phyloP scores from a whole-genome alignment of 495 filamentous ascomycete genomes.

The Aspergillus nanangensis region DNA sequence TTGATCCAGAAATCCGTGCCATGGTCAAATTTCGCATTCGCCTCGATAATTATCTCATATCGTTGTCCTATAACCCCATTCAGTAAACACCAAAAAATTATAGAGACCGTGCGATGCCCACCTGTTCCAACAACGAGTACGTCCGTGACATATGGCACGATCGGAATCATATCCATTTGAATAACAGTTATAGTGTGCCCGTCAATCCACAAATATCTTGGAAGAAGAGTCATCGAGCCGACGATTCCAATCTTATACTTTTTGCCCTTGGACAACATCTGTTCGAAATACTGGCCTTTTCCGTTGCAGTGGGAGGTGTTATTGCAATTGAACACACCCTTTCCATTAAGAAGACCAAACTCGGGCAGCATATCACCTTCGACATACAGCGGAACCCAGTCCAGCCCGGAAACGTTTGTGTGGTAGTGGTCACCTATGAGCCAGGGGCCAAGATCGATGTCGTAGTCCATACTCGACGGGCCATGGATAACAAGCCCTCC shows the following conservation, averaged over 20 bases:
- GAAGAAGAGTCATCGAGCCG: neutral
- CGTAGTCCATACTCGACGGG: neutral
- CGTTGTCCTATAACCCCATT: neutral
- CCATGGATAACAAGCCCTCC: neutral
- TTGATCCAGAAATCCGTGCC: neutral
- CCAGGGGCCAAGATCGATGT: neutral
- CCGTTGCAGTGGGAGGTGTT: neutral
- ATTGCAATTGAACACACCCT: neutral
- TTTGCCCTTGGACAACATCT: neutral
- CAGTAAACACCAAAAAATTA: too few relatives aligned
- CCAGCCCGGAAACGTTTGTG: neutral
- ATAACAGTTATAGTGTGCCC: neutral
- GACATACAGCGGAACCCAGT: neutral
- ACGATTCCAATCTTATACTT: neutral
- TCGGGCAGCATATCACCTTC: neutral
- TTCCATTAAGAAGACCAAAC: neutral
- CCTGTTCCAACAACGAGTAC: neutral
- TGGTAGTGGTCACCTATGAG: neutral
- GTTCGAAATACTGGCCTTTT: neutral
- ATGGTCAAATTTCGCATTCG: neutral
- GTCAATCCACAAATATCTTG: neutral
- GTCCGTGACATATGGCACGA: neutral
- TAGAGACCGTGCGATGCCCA: too few relatives aligned
- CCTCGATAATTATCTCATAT: neutral
- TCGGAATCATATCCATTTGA: neutral